Percentiles rank a stretch among this genome's conserved stretches.
phyloP scores from a whole-genome alignment of 108 stramenopile genomes.

The Ochromonas danica region DNA sequence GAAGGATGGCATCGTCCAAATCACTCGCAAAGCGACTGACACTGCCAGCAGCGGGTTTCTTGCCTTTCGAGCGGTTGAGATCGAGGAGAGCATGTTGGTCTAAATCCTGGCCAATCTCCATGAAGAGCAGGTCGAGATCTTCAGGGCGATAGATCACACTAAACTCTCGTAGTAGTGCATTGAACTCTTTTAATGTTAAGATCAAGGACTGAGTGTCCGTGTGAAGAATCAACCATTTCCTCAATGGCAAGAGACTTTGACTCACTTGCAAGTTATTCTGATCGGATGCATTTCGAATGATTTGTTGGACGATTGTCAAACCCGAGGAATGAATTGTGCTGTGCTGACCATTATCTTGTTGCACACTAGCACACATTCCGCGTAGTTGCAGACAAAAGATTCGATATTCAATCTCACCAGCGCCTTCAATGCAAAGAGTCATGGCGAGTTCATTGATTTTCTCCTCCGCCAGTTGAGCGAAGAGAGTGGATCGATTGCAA shows the following conservation, averaged over 20 bases:
- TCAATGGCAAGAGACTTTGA: background rate
- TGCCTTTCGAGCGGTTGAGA: background rate
- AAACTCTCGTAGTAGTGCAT: slow-evolving; percentile 26
- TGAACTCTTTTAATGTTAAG: background rate
- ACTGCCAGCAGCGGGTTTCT: background rate
- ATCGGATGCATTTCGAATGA: background rate
- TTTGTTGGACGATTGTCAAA: background rate
- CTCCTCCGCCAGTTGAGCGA: background rate
- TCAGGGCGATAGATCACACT: slow-evolving; percentile 18
- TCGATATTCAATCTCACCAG: slow-evolving; percentile 22
- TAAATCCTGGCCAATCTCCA: background rate
- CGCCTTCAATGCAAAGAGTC: background rate
- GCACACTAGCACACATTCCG: background rate
- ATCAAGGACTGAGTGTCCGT: background rate
- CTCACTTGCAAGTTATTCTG: background rate
- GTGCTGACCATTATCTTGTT: background rate
- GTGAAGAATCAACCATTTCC: background rate
- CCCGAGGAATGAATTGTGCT: background rate
- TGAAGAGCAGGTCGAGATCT: background rate
- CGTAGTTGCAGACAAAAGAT: background rate
- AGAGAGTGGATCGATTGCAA: background rate
- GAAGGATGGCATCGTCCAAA: too few species aligned
- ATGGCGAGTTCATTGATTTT: background rate
- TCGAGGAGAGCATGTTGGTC: background rate
- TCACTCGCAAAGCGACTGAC: background rate